phyloP scores from a whole-genome alignment of 2,329 filamentous ascomycete genomes.

The Blastomyces parvus region DNA sequence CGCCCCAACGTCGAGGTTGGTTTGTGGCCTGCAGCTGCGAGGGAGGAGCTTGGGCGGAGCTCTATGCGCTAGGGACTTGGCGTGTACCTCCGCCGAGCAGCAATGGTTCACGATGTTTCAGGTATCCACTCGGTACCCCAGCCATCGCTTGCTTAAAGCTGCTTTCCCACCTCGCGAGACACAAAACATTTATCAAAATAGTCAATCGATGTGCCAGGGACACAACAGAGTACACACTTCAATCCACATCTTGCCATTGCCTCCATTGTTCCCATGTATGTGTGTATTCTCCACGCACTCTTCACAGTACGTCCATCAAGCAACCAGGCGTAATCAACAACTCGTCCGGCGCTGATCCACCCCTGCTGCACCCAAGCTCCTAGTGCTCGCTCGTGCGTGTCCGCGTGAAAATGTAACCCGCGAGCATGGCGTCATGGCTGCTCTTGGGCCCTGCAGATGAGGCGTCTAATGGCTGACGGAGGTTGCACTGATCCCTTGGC shows the following conservation, averaged over 20 bases:
- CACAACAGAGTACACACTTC: neutral
- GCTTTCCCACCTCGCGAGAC: neutral
- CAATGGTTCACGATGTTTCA: neutral
- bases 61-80: slow-evolving; percentile 1
- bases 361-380: neutral
- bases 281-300: too few relatives aligned
- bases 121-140: slow-evolving; percentile 6
- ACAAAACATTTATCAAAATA: too few relatives aligned
- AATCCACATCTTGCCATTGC: neutral
- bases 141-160: neutral
- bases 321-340: too few relatives aligned
- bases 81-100: neutral
- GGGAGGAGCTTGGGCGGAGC: neutral
- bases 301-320: neutral
- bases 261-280: neutral
- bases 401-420: neutral
- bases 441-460: neutral
- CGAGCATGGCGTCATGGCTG: neutral
- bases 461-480: neutral
- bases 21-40: neutral
- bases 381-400: neutral
- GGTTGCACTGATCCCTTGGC: neutral
- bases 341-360: neutral
- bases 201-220: too few relatives aligned
- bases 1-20: neutral